Evolutionary conservation across 495 filamentous ascomycete species (phyloP).

Genomic region (Talaromyces nanjingensis): DNA sequence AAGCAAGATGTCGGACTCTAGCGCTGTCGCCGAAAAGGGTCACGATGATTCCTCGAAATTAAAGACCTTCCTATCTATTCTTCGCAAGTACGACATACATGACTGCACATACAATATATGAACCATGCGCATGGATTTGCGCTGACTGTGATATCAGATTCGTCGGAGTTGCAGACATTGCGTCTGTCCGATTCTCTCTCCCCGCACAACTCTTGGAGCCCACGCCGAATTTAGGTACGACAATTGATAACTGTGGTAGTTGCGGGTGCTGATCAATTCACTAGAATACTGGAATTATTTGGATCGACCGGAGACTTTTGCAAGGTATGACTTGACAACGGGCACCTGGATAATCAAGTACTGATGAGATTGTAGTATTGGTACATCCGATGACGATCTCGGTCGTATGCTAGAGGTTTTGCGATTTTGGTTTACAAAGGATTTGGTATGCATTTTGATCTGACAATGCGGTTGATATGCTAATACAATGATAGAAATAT

Average conservation of each 20-base stretch:
- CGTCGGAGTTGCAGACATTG: conserved; percentile 91
- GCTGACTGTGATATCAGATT: conserved; percentile 48
- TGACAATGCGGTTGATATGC: not conserved
- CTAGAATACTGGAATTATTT: conserved; percentile 98
- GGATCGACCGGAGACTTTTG: conserved; percentile 90
- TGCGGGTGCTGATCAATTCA: not conserved
- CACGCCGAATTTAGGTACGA: conserved; percentile 76
- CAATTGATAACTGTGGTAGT: not conserved
- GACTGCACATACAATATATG: not conserved
- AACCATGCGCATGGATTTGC: not conserved
- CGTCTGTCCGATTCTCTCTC: conserved; percentile 89
- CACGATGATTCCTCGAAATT: conserved; percentile 74
- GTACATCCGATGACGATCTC: conserved; percentile 82
- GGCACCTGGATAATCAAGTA: conserved; percentile 9
- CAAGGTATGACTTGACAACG: conserved; percentile 45
- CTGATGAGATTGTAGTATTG: conserved; percentile 62
- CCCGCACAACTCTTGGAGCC: conserved; percentile 94
- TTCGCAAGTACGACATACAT: conserved; percentile 60
- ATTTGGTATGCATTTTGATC: conserved; percentile 54
- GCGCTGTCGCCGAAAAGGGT: conserved; percentile 4
- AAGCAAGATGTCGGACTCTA: conserved; percentile 5
- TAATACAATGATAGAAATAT: conserved; percentile 60
- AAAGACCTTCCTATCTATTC: conserved; percentile 72
- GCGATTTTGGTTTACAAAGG: conserved; percentile 98
- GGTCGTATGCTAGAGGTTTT: conserved; percentile 90